Base-by-base conservation (phyloP, 2,329 filamentous ascomycete species). In the Fusarium nematophilum region DNA sequence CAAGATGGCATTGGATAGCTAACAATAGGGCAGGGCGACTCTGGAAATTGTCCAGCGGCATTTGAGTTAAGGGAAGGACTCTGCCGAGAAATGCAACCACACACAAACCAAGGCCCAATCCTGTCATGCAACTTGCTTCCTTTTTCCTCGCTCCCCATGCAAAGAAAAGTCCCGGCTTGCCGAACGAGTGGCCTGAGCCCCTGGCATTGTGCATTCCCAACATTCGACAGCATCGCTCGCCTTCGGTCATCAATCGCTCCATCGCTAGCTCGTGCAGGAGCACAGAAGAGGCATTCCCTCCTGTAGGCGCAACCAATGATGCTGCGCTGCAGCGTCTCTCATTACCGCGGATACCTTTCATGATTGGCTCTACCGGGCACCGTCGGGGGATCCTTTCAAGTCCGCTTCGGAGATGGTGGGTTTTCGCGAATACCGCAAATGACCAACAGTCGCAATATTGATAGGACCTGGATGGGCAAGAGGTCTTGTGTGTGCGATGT, bases 101-200 rank as follows among this genome's bases (percentile, higher is more conserved):
- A 60, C 53, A 48, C 49, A 47, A 61, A 8, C 38, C 59, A 21
- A 15, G 25, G 27, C 59, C 52, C 56, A 39, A 38, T 34, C 34
- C 26, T 39, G 42, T 45, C 45, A 46, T 45, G 37, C 17, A 43
- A 10, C 27, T 27, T 36, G n/a, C 46, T 37, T 50, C 26, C 37
- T 45, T 43, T 44, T 29, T 8, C 33, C 23, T 13, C 44, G n/a
- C 30, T 18, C 23, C 11, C 30, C 31, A 45, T 45, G 31, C 26
- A 46, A 26, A 50, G 21, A 51, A n/a, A 45, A 29, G 37, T 31
- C 53, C 49, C 31, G 43, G 33, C 53, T 42, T 57, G 33, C 50
- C 44, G 66, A 68, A 69, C 64, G 49, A 58, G 59, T 68, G 66
- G 66, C 59, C 45, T 62, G 51, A 67, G 53, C 66, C 66, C 57